Evolutionary conservation across 2,329 filamentous ascomycete genomes (phyloP).

Genomic region (Aspergillus niger): DNA sequence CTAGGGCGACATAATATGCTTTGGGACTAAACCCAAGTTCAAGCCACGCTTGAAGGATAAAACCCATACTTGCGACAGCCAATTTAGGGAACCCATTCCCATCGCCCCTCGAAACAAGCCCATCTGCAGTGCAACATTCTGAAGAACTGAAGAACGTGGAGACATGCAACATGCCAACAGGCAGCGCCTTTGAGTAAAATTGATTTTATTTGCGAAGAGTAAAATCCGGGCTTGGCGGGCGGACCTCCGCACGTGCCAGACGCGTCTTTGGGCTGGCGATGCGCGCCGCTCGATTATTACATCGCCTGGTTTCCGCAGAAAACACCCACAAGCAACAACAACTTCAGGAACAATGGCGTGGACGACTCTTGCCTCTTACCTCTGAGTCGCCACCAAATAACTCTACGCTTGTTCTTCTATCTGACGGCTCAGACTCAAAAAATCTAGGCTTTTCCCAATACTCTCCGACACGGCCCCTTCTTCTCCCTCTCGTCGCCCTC

Average conservation of each 20-base stretch:
- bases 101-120: neutral
- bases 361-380: neutral
- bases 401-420: no score
- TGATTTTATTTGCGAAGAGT: neutral
- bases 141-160: neutral
- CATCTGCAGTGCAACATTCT: neutral
- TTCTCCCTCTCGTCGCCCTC: neutral
- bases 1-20: neutral
- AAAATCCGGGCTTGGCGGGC: constrained; percentile 18
- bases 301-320: neutral
- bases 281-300: constrained; percentile 14
- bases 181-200: neutral
- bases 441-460: neutral
- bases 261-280: constrained; percentile 22
- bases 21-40: neutral
- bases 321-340: constrained; percentile 1
- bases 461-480: neutral
- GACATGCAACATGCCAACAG: constrained; percentile 5
- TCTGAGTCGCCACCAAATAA: neutral
- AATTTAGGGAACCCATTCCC: neutral
- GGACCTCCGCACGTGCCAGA: constrained; percentile 26
- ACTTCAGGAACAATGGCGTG: neutral
- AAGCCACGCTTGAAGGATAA: neutral
- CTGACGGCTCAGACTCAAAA: no score
- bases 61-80: neutral